Evolutionary conservation across 1,284 basidiomycete genomes (phyloP).

Genomic region (Fomitopsis pinicola): DNA sequence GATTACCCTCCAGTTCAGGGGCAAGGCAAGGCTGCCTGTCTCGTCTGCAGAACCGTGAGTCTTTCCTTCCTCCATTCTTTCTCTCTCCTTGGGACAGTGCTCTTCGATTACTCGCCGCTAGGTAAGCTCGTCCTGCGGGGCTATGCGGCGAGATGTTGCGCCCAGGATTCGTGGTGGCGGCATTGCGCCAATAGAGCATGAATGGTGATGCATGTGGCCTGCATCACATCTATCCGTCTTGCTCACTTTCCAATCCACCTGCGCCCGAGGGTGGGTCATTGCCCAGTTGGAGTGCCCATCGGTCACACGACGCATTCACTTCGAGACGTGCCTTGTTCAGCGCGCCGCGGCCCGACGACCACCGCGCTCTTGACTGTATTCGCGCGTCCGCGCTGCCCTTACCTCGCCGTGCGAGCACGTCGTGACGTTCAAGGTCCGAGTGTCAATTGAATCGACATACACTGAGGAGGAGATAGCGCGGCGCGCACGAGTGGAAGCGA

Average conservation of each 20-base stretch:
- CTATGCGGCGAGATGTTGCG: not conserved
- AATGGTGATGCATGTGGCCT: not conserved
- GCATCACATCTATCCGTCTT: not conserved
- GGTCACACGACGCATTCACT: not conserved
- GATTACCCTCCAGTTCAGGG: slow-evolving; percentile 79
- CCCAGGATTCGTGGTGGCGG: too few relatives aligned
- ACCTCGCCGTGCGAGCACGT: not conserved
- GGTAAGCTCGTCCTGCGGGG: not conserved
- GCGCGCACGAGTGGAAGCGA: not conserved
- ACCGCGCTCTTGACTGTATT: not conserved
- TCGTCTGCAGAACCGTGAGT: slow-evolving; percentile 65
- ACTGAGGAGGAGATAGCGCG: not conserved
- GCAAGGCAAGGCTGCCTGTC: slow-evolving; percentile 74
- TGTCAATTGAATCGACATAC: not conserved
- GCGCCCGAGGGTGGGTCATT: not conserved
- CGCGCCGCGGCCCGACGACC: not conserved
- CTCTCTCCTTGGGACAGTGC: not conserved
- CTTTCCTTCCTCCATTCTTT: not conserved
- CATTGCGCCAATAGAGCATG: too few relatives aligned
- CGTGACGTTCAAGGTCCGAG: not conserved
- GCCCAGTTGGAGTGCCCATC: not conserved
- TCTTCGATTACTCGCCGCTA: not conserved
- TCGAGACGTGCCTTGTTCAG: not conserved
- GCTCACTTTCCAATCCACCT: not conserved
- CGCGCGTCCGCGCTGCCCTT: not conserved